phyloP scores from a whole-genome alignment of 1,284 basidiomycete genomes.

The Mycena sp. region DNA sequence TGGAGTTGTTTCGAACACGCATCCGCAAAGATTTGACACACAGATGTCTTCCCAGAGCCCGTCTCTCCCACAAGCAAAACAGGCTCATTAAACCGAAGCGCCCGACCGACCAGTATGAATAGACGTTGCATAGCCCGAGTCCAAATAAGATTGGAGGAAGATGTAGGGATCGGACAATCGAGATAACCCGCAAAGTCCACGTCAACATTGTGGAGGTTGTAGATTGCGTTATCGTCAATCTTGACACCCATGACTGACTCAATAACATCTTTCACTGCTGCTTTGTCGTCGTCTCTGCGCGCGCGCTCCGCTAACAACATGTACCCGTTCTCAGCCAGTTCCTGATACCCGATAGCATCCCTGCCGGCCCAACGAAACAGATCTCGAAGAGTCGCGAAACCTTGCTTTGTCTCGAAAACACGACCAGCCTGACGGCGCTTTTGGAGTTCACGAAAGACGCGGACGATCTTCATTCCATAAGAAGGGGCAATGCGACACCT shows the following conservation, averaged over 20 bases:
- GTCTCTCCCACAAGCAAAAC: slow-evolving; percentile 99
- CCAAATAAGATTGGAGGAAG: slow-evolving; percentile 77
- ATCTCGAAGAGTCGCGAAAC: slow-evolving; percentile 97
- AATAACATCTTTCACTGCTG: slow-evolving; percentile 91
- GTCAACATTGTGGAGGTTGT: slow-evolving; percentile 64
- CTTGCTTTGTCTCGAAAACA: slow-evolving; percentile 97
- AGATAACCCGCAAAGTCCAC: slow-evolving; percentile 59
- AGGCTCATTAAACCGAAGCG: slow-evolving; percentile 92
- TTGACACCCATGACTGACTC: slow-evolving; percentile 91
- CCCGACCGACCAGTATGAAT: slow-evolving; percentile 85
- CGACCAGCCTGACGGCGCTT: slow-evolving; percentile 90
- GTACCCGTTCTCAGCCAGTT: slow-evolving; percentile 96
- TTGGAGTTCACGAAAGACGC: slow-evolving; percentile 94
- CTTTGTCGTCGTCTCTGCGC: slow-evolving; percentile 86
- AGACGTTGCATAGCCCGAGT: slow-evolving; percentile 93
- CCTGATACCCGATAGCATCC: slow-evolving; percentile 89
- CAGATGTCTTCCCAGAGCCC: slow-evolving; percentile 97
- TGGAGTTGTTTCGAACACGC: slow-evolving; percentile 73
- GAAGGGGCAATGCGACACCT: slow-evolving; percentile 92
- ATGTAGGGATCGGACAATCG: slow-evolving; percentile 62
- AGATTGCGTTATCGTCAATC: slow-evolving; percentile 79
- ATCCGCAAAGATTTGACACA: slow-evolving; percentile 90
- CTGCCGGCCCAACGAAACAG: slow-evolving; percentile 97
- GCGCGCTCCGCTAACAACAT: slow-evolving; percentile 97
- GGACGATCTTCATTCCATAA: slow-evolving; percentile 91